Conservation (phyloP, 2,329 filamentous ascomycete species). For the Diaporthe helianthi region DNA sequence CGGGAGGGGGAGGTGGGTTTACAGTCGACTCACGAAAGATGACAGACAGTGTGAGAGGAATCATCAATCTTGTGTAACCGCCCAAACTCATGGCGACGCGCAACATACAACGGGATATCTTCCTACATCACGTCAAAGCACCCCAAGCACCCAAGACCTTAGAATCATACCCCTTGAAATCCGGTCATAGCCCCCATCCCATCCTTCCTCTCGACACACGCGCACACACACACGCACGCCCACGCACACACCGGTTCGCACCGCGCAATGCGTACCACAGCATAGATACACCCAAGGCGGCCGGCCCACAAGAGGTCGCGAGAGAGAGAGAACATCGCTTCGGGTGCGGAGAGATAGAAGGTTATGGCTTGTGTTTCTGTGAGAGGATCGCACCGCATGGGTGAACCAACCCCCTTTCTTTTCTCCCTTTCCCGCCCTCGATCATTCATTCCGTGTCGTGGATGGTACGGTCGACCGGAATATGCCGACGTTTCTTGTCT, state of each 20-base stretch:
- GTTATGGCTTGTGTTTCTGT: neutral
- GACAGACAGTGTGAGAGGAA: neutral
- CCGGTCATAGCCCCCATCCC: neutral
- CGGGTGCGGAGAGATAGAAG: neutral
- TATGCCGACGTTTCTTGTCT: neutral
- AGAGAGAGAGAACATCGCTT: neutral
- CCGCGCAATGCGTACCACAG: neutral
- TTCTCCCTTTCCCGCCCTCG: neutral
- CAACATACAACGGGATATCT: neutral
- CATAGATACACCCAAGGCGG: neutral
- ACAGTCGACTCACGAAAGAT: neutral
- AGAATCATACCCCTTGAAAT: neutral
- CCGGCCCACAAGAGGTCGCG: neutral
- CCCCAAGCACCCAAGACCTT: neutral
- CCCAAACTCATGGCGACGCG: neutral
- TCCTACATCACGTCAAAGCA: neutral
- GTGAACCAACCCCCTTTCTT: neutral
- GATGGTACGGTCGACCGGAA: neutral
- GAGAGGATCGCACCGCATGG: constrained; percentile 8
- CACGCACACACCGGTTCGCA: neutral
- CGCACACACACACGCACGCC: neutral
- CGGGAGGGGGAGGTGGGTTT: neutral
- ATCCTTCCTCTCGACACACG: neutral
- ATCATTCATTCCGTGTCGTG: neutral
- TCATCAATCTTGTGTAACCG: neutral